phyloP scores from a whole-genome alignment of 176 grass and related monocot species.

The Hordeum vulgare region DNA sequence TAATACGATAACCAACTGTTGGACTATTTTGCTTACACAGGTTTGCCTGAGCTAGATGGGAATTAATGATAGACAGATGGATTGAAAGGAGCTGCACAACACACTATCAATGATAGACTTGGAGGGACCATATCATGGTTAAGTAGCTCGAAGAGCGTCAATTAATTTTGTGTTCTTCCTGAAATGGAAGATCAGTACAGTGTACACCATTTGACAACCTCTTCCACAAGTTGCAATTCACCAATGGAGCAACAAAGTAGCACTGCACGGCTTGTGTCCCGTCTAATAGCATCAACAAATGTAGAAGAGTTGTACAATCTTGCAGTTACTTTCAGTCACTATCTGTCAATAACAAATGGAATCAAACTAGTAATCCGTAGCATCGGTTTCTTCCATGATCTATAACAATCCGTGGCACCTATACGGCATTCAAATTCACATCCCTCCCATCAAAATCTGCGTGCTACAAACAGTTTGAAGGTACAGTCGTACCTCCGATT shows the following conservation, averaged over 20 bases:
- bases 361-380: conserved; percentile 13
- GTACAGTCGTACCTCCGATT: conserved; percentile 27
- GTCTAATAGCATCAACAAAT: conserved; percentile 13
- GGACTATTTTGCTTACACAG: not conserved
- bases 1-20: not conserved
- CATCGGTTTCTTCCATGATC: not conserved
- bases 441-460: not conserved
- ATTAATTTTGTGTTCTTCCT: not conserved
- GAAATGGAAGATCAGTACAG: not conserved
- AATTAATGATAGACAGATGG: not conserved
- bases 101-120: not conserved
- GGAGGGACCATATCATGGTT: not conserved
- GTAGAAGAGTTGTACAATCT: not conserved
- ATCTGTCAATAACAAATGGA: conserved; percentile 21
- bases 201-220: not conserved
- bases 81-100: not conserved
- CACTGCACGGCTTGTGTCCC: not conserved
- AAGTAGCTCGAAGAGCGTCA: not conserved
- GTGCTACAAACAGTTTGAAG: conserved; percentile 12
- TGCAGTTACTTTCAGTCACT: conserved; percentile 12
- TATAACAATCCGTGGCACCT: not conserved
- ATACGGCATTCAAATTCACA: not conserved
- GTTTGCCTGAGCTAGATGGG: not conserved
- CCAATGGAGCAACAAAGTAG: not conserved
- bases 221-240: not conserved